Evolutionary conservation across 345 rosid genomes (phyloP), one percentile per base, ranked within the genome.

Genomic region (Citrus reticulata): DNA sequence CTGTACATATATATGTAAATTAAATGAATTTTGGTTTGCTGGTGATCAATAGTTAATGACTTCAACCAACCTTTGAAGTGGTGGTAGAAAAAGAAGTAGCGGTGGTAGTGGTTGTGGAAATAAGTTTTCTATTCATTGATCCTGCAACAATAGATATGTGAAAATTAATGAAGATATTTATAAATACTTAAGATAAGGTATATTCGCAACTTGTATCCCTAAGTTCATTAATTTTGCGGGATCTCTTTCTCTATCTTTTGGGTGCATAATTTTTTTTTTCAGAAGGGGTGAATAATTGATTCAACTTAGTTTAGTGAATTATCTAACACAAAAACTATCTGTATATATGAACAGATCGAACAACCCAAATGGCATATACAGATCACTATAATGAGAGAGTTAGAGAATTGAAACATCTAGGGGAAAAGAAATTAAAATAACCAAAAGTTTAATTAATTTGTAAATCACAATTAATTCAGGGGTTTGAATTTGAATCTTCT

Each of bases 41-140:
- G 74, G 24, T 10, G 25, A 24, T 39, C 13, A 8, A 24, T 37
- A 25, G 22, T 17, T 46, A 46, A 79, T 55, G n/a, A 49, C 24
- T 32, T 32, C 16, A 73, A 78, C 81, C 76, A 79, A 81, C 87
- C 87, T 81, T 83, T 11, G 81, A 42, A 67, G 64, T 32, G 74
- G 84, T 72, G 64, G 79, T 70, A 19, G 57, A 30, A 14, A 72
- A 14, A 42, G 80, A 9, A 42, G 76, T 6, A 49, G 83, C 14
- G 66, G 81, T 29, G 25, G 85, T 64, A 24, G 63, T 22, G 42
- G 74, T 66, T 13, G 78, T 62, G 58, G 84, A 37, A 13, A 75
- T 57, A 40, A 88, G 87, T 83, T 84, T 88, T 77, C 85, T 79
- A 72, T 29, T 80, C 51, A 46, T 77, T 49, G 25, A 73, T 81